Evolutionary conservation across 106 monocot species (phyloP), one percentile per base, ranked within the genome.

Genomic region (Acorus gramineus): DNA sequence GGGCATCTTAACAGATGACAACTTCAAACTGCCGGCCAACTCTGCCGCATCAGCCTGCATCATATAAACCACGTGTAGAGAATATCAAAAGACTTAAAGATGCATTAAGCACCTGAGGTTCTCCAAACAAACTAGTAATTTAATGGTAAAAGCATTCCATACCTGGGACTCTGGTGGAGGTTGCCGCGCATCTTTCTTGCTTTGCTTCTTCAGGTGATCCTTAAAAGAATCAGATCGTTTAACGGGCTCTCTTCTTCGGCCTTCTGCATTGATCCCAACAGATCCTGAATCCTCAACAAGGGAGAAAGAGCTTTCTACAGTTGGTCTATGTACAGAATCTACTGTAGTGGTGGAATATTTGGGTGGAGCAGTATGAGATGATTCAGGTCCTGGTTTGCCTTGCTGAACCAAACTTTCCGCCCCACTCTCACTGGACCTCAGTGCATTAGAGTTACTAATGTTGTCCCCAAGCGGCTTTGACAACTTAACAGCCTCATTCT

Each of bases 41-140:
- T 74, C 73, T 44, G 59, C 48, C 44, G 52, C 57, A 67, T 69
- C 53, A 3, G 56, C 56, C 82, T 82, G 74, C 67, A 61, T 4
- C 11, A 60, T 69, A 56, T 45, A 4, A 66, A 64, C 49, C 47
- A 59, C 3, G 48, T 28, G 8, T 3, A 69, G 3, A 50, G 6
- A 67, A 11, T 3, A 46, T 47, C 8, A 50, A 70, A 42, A 44
- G 7, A 53, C 14, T 14, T 55, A 55, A 47, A 7, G 66, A 78
- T 85, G 69, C 85, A 85, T 59, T 81, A 85, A 50, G 85, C 77
- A 14, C 51, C 57, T 45, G 81, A 62, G 47, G 81, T 80, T 62
- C 80, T 84, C 76, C 45, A 57, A 65, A 7, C 7, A 12, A 50
- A 59, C 42, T 28, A 63, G 2, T 9, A 63, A 49, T 7, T 9